Conservation (phyloP, 2,329 filamentous ascomycete species). For the Epichloe bromicola region DNA sequence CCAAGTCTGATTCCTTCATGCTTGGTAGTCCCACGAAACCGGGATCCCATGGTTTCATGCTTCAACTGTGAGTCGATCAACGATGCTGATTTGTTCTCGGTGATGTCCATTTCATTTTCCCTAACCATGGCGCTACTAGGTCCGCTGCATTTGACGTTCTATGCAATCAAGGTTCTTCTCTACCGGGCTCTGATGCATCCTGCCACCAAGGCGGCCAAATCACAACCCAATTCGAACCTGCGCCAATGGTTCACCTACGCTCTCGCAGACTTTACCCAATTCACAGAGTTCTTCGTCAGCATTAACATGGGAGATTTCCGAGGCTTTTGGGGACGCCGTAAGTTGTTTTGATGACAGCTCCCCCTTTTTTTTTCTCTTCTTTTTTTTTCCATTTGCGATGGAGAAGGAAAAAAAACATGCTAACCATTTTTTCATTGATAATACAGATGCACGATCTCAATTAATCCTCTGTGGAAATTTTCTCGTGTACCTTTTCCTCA, state of each 20-base stretch:
- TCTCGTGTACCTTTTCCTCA: constrained; percentile 33
- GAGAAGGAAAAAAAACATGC: not conserved
- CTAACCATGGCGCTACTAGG: constrained; percentile 8
- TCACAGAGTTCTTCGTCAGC: constrained; percentile 24
- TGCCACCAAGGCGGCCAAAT: constrained; percentile 27
- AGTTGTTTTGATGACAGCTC: constrained; percentile 10
- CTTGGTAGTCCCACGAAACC: constrained; percentile 13
- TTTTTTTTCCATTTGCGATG: not conserved
- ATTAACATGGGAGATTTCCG: constrained; percentile 23
- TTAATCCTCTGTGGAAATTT: constrained; percentile 35
- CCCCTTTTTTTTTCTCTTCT: not conserved
- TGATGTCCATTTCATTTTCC: too few relatives aligned
- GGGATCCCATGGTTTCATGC: constrained; percentile 6
- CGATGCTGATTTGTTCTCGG: too few relatives aligned
- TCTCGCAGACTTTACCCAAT: constrained; percentile 22
- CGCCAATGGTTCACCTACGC: constrained; percentile 22
- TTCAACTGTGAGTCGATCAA: constrained; percentile 13
- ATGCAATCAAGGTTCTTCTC: constrained; percentile 27
- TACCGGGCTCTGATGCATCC: constrained; percentile 33
- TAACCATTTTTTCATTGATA: not conserved
- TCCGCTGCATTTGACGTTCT: constrained; percentile 29
- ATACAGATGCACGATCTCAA: constrained; percentile 25
- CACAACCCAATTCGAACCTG: constrained; percentile 21
- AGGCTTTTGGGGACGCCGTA: constrained; percentile 32
- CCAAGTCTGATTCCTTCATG: constrained; percentile 23